A percentile compares a stretch with the other conserved stretches of the same genome.
phyloP scores from a whole-genome alignment of 2,329 filamentous ascomycete genomes.

The Pyricularia grisea region DNA sequence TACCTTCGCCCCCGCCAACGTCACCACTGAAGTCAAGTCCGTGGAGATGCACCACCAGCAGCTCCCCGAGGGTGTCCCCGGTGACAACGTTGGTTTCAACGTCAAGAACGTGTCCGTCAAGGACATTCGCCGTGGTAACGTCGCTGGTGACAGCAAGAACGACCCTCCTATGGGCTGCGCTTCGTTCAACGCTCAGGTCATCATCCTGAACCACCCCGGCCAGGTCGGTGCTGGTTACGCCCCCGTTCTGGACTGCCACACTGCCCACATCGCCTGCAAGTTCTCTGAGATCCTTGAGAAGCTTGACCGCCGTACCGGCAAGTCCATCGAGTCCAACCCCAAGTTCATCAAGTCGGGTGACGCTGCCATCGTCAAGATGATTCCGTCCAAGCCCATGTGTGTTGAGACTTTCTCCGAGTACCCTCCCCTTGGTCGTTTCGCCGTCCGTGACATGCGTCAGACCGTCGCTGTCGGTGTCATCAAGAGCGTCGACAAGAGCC shows the following conservation, averaged over 20 bases:
- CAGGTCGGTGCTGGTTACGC: constrained; percentile 99
- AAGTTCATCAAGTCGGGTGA: constrained; percentile 99
- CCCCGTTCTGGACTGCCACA: constrained; percentile 99
- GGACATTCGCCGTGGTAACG: constrained; percentile 99
- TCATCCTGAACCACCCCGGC: constrained; percentile 99
- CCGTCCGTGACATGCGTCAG: constrained; percentile 96
- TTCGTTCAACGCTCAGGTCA: constrained; percentile 99
- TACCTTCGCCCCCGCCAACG: constrained; percentile 95
- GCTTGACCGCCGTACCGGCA: constrained; percentile 99
- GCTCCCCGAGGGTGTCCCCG: constrained; percentile 86
- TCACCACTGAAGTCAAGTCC: constrained; percentile 99
- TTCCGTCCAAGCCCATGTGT: constrained; percentile 99
- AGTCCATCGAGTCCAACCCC: constrained; percentile 81
- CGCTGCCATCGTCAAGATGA: constrained; percentile 99
- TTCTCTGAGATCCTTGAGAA: constrained; percentile 99
- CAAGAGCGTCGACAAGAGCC: constrained; percentile 70
- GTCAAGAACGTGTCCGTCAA: constrained; percentile 99
- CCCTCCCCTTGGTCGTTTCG: constrained; percentile 98
- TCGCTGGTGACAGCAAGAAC: constrained; percentile 99
- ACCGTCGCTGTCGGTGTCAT: constrained; percentile 92
- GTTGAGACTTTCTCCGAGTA: constrained; percentile 99
- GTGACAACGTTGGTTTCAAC: constrained; percentile 99
- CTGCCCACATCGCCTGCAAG: constrained; percentile 99
- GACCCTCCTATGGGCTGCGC: constrained; percentile 84
- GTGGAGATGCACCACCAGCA: constrained; percentile 99